A percentile compares a stretch with the other conserved stretches of the same genome.
phyloP scores from a whole-genome alignment of 768 basidiomycete genomes.

The Phylloporus rhodoxanthus region DNA sequence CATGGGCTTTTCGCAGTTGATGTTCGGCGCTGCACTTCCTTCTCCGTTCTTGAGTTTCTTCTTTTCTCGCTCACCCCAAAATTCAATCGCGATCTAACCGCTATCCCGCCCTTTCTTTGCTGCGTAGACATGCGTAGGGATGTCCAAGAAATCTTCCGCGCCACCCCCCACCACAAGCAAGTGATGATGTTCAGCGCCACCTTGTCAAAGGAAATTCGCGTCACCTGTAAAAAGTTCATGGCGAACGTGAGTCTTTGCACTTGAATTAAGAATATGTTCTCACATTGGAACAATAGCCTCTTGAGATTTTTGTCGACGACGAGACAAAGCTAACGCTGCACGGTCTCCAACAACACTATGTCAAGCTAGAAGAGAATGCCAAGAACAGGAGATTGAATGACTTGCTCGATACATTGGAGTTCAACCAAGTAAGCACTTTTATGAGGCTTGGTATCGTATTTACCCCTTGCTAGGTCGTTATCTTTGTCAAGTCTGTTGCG shows the following conservation, averaged over 20 bases:
- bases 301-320: constrained; percentile 99
- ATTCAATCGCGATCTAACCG: constrained; percentile 57
- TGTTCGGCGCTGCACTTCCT: constrained; percentile 10
- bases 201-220: constrained; percentile 90
- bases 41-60: constrained; percentile 41
- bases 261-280: not conserved
- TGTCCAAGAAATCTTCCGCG: constrained; percentile 99
- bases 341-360: constrained; percentile 97
- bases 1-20: constrained; percentile 14
- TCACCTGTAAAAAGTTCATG: constrained; percentile 99
- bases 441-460: not conserved
- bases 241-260: constrained; percentile 65
- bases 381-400: constrained; percentile 99
- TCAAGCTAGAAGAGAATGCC: constrained; percentile 88
- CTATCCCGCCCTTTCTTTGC: constrained; percentile 51
- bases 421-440: constrained; percentile 74
- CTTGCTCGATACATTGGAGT: constrained; percentile 90
- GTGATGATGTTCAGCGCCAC: constrained; percentile 99
- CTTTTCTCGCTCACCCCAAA: constrained; percentile 46
- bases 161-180: constrained; percentile 99
- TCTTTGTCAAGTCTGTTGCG: constrained; percentile 97
- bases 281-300: constrained; percentile 53
- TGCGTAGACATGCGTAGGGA: constrained; percentile 98
- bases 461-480: constrained; percentile 69
- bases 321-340: constrained; percentile 98